These are phyloP conservation scores for Aspergillus sp. DNA, from an alignment of 2,329 filamentous ascomycete species.

Conservation along the genomic window DNA sequence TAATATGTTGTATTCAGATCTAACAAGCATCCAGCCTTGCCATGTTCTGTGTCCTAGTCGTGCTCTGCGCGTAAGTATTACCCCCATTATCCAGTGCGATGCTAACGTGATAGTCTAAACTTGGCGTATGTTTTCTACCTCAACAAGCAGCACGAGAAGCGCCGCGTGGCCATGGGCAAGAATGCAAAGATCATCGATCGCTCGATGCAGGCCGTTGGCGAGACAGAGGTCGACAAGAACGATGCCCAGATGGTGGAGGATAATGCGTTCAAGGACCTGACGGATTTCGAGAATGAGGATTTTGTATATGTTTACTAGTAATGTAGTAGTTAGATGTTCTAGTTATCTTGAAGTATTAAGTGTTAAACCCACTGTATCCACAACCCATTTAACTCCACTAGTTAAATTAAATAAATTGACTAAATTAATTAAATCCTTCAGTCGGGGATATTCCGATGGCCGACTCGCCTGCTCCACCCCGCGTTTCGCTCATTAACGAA, in stretches of 20 bases:
- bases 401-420: neutral
- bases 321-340: neutral
- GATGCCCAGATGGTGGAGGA: constrained; percentile 39
- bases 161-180: constrained; percentile 60
- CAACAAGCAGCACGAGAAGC: constrained; percentile 56
- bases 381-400: neutral
- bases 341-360: no score
- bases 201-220: constrained; percentile 53
- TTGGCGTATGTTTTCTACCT: constrained; percentile 53
- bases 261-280: constrained; percentile 59
- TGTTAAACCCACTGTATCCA: neutral
- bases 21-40: constrained; percentile 40
- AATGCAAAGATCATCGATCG: constrained; percentile 57
- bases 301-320: constrained; percentile 59
- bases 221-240: constrained; percentile 27
- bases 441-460: constrained; percentile 1
- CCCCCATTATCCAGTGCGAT: neutral
- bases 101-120: constrained; percentile 27
- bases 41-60: constrained; percentile 61
- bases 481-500: neutral
- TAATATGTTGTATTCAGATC: neutral
- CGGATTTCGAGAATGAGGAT: constrained; percentile 63
- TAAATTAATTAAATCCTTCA: neutral
- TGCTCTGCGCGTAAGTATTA: constrained; percentile 46
- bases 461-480: neutral